These are phyloP conservation scores for Pseudogymnoascus sp. DNA, from an alignment of 2,329 filamentous ascomycete species.

Conservation along the genomic window DNA sequence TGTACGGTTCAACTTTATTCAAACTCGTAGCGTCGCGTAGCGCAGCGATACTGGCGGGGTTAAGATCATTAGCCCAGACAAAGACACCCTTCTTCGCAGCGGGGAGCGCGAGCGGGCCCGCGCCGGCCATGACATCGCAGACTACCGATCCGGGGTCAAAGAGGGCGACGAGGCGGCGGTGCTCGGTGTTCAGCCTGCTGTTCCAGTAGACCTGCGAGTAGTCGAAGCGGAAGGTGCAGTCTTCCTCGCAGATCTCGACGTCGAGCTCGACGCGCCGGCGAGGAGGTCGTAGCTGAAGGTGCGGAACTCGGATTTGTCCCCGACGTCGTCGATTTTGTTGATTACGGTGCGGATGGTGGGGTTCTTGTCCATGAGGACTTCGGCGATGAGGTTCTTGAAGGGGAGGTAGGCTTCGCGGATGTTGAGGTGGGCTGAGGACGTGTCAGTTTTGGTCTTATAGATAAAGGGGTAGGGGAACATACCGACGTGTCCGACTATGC, in stretches of 20 bases:
- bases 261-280: slow-evolving; percentile 73
- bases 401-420: slow-evolving; percentile 75
- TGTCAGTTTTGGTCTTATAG: slow-evolving; percentile 18
- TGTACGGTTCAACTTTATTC: slow-evolving; percentile 73
- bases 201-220: slow-evolving; percentile 99
- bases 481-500: slow-evolving; percentile 81
- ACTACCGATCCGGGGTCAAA: slow-evolving; percentile 84
- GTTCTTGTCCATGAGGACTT: slow-evolving; percentile 88
- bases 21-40: slow-evolving; percentile 62
- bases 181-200: slow-evolving; percentile 81
- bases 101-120: slow-evolving; percentile 89
- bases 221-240: slow-evolving; percentile 85
- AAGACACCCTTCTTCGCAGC: slow-evolving; percentile 86
- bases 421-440: slow-evolving; percentile 70
- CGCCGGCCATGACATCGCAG: slow-evolving; percentile 94
- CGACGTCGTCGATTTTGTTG: slow-evolving; percentile 89
- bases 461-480: slow-evolving; percentile 28
- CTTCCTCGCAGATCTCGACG: slow-evolving; percentile 74
- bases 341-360: slow-evolving; percentile 77
- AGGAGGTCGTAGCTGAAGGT: slow-evolving; percentile 93
- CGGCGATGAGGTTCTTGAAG: slow-evolving; percentile 79
- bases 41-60: slow-evolving; percentile 75
- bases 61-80: slow-evolving; percentile 95
- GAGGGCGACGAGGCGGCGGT: slow-evolving; percentile 67
- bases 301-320: slow-evolving; percentile 75